These are phyloP conservation scores for Pestalotiopsis sp. DNA, from an alignment of 2,329 filamentous ascomycete species.

Conservation along the genomic window DNA sequence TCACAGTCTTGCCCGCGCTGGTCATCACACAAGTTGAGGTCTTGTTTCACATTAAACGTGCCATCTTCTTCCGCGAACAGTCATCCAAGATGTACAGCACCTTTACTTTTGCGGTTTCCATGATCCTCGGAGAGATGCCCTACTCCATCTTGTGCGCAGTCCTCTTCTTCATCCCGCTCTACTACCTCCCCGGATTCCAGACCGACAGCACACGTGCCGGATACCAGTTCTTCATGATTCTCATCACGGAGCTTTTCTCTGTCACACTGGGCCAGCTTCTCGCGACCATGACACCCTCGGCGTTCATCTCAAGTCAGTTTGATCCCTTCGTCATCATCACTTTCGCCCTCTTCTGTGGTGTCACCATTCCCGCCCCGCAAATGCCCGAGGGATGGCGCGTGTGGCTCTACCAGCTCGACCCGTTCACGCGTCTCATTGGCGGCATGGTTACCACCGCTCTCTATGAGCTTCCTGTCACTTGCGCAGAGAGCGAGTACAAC, in stretches of 20 bases:
- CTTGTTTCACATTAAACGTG: constrained; percentile 78
- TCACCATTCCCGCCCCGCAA: constrained; percentile 76
- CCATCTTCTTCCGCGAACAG: constrained; percentile 85
- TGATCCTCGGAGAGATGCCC: constrained; percentile 83
- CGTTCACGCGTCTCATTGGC: constrained; percentile 79
- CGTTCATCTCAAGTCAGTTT: constrained; percentile 77
- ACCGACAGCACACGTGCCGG: constrained; percentile 67
- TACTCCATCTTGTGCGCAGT: constrained; percentile 82
- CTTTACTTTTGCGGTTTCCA: constrained; percentile 75
- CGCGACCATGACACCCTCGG: constrained; percentile 74
- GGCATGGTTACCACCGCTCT: constrained; percentile 81
- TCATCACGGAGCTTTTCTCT: constrained; percentile 83
- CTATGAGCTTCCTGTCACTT: constrained; percentile 65
- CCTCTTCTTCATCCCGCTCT: constrained; percentile 79
- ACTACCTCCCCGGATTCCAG: constrained; percentile 81
- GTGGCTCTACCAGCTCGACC: constrained; percentile 83
- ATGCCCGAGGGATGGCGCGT: constrained; percentile 79
- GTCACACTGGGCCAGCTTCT: constrained; percentile 79
- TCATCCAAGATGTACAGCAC: constrained; percentile 85
- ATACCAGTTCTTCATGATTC: constrained; percentile 84
- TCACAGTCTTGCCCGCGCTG: constrained; percentile 80
- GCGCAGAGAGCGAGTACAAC: constrained; percentile 64
- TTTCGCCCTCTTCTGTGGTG: constrained; percentile 85
- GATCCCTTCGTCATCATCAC: constrained; percentile 84
- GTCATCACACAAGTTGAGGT: constrained; percentile 84